These are phyloP conservation scores for Heritiera fomes DNA, from an alignment of 345 rosid species.

Conservation along the genomic window DNA sequence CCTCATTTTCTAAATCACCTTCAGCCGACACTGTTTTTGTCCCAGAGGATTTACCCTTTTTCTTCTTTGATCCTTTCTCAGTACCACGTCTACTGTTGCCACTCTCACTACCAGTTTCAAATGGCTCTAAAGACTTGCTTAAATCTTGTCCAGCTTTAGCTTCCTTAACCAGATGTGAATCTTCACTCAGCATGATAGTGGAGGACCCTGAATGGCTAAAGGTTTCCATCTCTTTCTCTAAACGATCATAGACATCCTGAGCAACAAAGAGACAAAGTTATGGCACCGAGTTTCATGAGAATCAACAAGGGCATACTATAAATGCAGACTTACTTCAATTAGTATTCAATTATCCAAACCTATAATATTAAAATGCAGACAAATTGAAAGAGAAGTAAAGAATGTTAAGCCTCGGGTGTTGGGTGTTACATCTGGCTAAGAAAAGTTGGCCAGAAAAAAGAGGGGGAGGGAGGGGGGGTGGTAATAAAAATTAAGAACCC, in stretches of 20 bases:
- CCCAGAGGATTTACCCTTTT: conserved; percentile 70
- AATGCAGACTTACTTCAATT: background rate
- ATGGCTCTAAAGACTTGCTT: conserved; percentile 44
- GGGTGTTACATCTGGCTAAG: conserved; percentile 6
- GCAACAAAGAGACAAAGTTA: conserved; percentile 27
- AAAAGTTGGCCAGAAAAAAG: background rate
- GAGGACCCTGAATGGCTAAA: conserved; percentile 54
- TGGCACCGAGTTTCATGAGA: conserved; percentile 29
- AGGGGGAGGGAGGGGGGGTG: background rate
- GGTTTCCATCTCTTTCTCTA: conserved; percentile 76
- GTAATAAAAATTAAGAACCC: background rate
- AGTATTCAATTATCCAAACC: background rate
- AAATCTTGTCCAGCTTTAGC: conserved; percentile 47
- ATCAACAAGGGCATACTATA: background rate
- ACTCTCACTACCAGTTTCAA: conserved; percentile 53
- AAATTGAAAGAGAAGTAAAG: background rate
- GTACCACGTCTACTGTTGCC: conserved; percentile 36
- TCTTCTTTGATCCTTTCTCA: conserved; percentile 81
- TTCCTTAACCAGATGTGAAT: conserved; percentile 38
- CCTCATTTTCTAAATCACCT: conserved; percentile 59
- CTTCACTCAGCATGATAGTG: conserved; percentile 33
- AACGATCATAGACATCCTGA: conserved; percentile 69
- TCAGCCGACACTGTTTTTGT: conserved; percentile 49
- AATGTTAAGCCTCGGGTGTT: background rate
- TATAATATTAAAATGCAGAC: background rate